These are phyloP conservation scores for Saitozyma podzolica DNA, from an alignment of 768 basidiomycete genomes.

Conservation along the genomic window DNA sequence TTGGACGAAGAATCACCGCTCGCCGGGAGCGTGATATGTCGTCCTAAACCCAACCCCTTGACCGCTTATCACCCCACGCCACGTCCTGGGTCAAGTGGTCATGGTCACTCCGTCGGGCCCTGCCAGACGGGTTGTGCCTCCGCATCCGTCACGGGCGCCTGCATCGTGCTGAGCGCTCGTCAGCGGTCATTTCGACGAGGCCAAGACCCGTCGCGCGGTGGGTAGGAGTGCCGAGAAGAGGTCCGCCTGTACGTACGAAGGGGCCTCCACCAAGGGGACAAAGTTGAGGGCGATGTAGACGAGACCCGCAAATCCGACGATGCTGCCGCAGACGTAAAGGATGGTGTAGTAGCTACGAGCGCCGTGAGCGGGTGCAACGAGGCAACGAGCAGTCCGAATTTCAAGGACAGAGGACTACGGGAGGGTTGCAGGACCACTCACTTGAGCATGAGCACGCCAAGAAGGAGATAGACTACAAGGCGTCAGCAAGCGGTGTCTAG, in stretches of 20 bases:
- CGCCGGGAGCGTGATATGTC: too few relatives aligned
- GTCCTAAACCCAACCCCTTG: too few relatives aligned
- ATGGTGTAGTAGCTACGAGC: conserved; percentile 48
- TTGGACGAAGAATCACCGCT: too few relatives aligned
- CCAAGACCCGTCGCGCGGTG: background rate
- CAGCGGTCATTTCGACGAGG: background rate
- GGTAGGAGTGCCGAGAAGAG: background rate
- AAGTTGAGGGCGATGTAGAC: conserved; percentile 50
- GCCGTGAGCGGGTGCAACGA: conserved; percentile 9
- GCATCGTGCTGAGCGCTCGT: conserved; percentile 42
- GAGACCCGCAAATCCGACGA: conserved; percentile 47
- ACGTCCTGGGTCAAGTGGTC: background rate
- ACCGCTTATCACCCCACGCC: too few relatives aligned
- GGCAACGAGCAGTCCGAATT: too few relatives aligned
- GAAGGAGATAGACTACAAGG: conserved; percentile 42
- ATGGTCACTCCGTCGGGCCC: conserved; percentile 43
- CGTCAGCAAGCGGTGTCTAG: background rate
- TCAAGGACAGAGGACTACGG: too few relatives aligned
- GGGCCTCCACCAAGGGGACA: conserved; percentile 47
- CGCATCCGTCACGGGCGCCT: conserved; percentile 40
- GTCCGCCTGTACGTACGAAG: conserved; percentile 39
- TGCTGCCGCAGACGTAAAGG: conserved; percentile 49
- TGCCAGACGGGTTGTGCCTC: conserved; percentile 51
- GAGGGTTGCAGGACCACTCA: too few relatives aligned
- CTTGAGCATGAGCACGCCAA: conserved; percentile 51